Evolutionary conservation across 108 stramenopile genomes (phyloP).

Genomic region (Seminavis robusta): DNA sequence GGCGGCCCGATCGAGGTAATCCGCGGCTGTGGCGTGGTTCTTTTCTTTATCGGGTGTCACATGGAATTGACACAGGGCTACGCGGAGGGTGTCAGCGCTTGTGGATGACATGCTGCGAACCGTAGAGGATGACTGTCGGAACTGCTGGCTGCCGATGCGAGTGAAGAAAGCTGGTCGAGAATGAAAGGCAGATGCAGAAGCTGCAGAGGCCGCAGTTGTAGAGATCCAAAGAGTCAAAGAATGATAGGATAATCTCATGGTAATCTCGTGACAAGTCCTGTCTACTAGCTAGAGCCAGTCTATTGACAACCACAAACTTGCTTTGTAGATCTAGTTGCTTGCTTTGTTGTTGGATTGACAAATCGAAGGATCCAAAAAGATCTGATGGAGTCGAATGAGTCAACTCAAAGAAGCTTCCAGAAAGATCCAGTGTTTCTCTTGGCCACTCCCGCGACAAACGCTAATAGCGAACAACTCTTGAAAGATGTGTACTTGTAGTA

Average conservation of each 20-base stretch:
- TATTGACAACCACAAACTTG: too few relatives aligned
- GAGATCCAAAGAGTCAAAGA: neutral
- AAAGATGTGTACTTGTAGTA: too few relatives aligned
- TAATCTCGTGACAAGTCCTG: too few relatives aligned
- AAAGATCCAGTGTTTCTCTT: too few relatives aligned
- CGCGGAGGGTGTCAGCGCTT: constrained; percentile 27
- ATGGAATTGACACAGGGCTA: constrained; percentile 91
- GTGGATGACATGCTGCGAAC: neutral
- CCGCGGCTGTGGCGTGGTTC: constrained; percentile 71
- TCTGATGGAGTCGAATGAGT: too few relatives aligned
- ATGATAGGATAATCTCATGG: constrained; percentile 2
- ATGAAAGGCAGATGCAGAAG: neutral
- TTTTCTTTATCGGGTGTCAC: constrained; percentile 74
- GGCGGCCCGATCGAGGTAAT: constrained; percentile 64
- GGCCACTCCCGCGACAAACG: too few relatives aligned
- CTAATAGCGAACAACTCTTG: too few relatives aligned
- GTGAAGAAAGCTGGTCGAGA: neutral
- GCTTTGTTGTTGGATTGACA: too few relatives aligned
- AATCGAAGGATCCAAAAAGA: too few relatives aligned
- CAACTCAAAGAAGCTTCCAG: too few relatives aligned
- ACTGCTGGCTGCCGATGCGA: neutral
- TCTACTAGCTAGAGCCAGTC: too few relatives aligned
- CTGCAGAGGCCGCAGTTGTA: neutral
- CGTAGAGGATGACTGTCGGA: neutral
- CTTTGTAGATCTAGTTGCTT: too few relatives aligned